Conservation (phyloP, 1,139 yeast species). For the Blastobotrys arbuscula region DNA sequence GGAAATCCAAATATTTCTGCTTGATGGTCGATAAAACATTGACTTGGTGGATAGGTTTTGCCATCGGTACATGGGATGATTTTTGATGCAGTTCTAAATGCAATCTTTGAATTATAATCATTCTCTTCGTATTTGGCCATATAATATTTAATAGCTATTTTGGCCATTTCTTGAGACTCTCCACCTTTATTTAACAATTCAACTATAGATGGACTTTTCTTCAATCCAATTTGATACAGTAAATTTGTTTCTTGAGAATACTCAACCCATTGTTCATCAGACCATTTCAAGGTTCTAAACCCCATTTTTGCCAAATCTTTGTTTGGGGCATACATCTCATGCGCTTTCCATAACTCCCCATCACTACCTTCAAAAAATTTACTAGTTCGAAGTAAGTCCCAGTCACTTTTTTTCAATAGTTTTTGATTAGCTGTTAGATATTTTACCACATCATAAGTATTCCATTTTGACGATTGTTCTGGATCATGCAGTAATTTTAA, state of each 20-base stretch:
- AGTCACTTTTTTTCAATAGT: conserved; percentile 29
- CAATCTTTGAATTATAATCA: conserved; percentile 21
- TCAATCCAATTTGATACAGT: conserved; percentile 32
- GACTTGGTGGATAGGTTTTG: conserved; percentile 23
- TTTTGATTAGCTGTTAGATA: conserved; percentile 31
- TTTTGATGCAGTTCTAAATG: conserved; percentile 14
- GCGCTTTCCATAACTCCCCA: conserved; percentile 20
- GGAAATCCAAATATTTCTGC: conserved; percentile 32
- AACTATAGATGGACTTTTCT: conserved; percentile 25
- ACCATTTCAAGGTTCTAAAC: conserved; percentile 32
- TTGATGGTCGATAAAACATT: conserved; percentile 26
- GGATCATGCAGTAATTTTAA: conserved; percentile 32
- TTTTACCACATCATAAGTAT: conserved; percentile 34
- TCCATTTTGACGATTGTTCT: conserved; percentile 28
- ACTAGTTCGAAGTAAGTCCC: conserved; percentile 29
- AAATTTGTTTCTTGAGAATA: conserved; percentile 30
- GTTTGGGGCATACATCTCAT: conserved; percentile 34
- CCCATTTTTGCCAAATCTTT: conserved; percentile 27
- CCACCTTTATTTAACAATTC: conserved; percentile 24
- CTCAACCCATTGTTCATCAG: conserved; percentile 27
- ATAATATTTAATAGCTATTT: conserved; percentile 30
- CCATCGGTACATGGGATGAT: conserved; percentile 26
- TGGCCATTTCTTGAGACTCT: conserved; percentile 15
- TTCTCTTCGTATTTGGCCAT: conserved; percentile 25
- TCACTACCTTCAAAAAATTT: conserved; percentile 29